Evolutionary conservation across 2,329 filamentous ascomycete genomes (phyloP).

Genomic region (Nothophaeocryptopus gaeumannii): DNA sequence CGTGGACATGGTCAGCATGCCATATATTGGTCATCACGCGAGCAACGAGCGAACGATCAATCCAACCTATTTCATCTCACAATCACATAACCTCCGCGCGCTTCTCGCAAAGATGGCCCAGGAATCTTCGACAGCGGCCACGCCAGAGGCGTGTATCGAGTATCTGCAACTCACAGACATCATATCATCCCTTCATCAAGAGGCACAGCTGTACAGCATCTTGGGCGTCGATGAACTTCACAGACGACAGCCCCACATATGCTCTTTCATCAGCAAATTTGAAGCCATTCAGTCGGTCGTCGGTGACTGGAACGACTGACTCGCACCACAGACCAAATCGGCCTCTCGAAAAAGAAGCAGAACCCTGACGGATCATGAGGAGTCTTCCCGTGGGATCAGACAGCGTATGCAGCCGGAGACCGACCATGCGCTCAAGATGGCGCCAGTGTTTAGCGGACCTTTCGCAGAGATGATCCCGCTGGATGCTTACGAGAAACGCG

Average conservation of each 20-base stretch:
- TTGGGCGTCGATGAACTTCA: constrained; percentile 9
- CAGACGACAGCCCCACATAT: constrained; percentile 4
- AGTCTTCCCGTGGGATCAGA: background rate
- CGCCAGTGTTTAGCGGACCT: constrained; percentile 8
- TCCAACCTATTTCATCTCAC: constrained; percentile 1
- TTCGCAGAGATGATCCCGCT: constrained; percentile 14
- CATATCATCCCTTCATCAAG: constrained; percentile 16
- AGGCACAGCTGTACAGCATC: constrained; percentile 15
- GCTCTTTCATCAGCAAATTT: constrained; percentile 11
- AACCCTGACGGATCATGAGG: background rate
- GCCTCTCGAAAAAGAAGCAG: background rate
- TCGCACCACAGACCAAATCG: background rate
- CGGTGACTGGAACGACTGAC: constrained; percentile 4
- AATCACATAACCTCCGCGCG: constrained; percentile 12
- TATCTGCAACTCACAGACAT: constrained; percentile 20
- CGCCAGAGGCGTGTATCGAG: constrained; percentile 16
- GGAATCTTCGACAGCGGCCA: constrained; percentile 15
- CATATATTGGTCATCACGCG: no score
- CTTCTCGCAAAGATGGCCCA: constrained; percentile 19
- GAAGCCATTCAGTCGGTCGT: constrained; percentile 11
- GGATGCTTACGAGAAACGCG: background rate
- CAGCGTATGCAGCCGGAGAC: background rate
- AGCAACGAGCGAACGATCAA: background rate
- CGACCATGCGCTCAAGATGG: constrained; percentile 13
- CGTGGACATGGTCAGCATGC: no score